These are phyloP conservation scores for Fragosphaeria purpurea DNA, from an alignment of 2,329 filamentous ascomycete species.

Conservation along the genomic window DNA sequence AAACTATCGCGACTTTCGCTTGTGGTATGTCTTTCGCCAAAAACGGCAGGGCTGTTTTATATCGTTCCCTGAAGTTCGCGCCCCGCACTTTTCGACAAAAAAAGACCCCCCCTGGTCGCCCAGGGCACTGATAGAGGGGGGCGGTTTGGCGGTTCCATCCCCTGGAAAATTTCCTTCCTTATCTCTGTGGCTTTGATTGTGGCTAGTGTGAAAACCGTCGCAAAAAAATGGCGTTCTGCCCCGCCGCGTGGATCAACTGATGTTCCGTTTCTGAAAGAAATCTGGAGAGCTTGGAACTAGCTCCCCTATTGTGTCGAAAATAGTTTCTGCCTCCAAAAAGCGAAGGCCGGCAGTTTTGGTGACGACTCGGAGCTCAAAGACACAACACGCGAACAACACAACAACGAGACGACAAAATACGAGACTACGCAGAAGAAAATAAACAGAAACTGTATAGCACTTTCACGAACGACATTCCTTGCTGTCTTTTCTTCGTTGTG, in stretches of 20 bases:
- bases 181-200: too few relatives aligned
- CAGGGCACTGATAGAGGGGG: conserved; percentile 1
- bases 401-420: not conserved
- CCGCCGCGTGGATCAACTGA: conserved; percentile 12
- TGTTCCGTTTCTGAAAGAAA: conserved; percentile 9
- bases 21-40: too few relatives aligned
- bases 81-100: conserved; percentile 8
- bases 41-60: too few relatives aligned
- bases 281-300: not conserved
- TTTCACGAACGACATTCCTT: not conserved
- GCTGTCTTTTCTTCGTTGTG: not conserved
- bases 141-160: too few relatives aligned
- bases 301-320: conserved; percentile 3
- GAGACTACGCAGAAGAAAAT: too few relatives aligned
- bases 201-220: too few relatives aligned
- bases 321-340: conserved; percentile 6
- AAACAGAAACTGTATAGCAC: too few relatives aligned
- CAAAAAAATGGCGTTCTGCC: not conserved
- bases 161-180: too few relatives aligned
- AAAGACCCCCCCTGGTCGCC: not conserved
- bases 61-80: not conserved
- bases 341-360: too few relatives aligned
- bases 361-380: too few relatives aligned
- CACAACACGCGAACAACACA: too few relatives aligned
- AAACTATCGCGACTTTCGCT: too few relatives aligned